phyloP scores from a whole-genome alignment of 2,329 filamentous ascomycete genomes.

The Epichloe scottii region DNA sequence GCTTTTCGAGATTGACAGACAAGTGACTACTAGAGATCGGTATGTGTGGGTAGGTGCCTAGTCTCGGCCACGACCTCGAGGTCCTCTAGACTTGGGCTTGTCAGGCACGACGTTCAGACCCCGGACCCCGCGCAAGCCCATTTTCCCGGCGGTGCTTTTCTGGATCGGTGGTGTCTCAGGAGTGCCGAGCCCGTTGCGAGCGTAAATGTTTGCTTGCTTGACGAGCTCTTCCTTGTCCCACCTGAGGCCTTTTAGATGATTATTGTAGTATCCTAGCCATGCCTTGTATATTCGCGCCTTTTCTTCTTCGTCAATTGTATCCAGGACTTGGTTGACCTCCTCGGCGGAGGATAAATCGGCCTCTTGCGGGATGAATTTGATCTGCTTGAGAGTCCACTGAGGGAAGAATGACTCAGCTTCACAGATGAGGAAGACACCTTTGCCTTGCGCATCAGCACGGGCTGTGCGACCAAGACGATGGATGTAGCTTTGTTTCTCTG shows the following conservation, averaged over 20 bases:
- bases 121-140: slow-evolving; percentile 40
- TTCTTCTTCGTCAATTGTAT: slow-evolving; percentile 29
- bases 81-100: slow-evolving; percentile 16
- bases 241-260: slow-evolving; percentile 30
- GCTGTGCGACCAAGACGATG: slow-evolving; percentile 56
- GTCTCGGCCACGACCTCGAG: not conserved
- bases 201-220: slow-evolving; percentile 36
- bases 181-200: slow-evolving; percentile 32
- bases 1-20: too few species aligned
- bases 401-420: slow-evolving; percentile 38
- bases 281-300: slow-evolving; percentile 41
- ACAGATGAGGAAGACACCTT: slow-evolving; percentile 47
- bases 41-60: not conserved
- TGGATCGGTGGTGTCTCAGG: slow-evolving; percentile 33
- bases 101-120: slow-evolving; percentile 36
- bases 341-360: slow-evolving; percentile 30
- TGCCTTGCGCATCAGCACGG: slow-evolving; percentile 50
- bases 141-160: slow-evolving; percentile 39
- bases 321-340: slow-evolving; percentile 26
- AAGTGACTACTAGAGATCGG: too few species aligned
- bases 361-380: slow-evolving; percentile 35
- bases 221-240: slow-evolving; percentile 35
- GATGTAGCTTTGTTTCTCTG: slow-evolving; percentile 50
- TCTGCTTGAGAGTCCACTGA: slow-evolving; percentile 36
- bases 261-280: slow-evolving; percentile 46